Base-by-base conservation (phyloP, 345 rosid species). In the Brassica carinata region DNA sequence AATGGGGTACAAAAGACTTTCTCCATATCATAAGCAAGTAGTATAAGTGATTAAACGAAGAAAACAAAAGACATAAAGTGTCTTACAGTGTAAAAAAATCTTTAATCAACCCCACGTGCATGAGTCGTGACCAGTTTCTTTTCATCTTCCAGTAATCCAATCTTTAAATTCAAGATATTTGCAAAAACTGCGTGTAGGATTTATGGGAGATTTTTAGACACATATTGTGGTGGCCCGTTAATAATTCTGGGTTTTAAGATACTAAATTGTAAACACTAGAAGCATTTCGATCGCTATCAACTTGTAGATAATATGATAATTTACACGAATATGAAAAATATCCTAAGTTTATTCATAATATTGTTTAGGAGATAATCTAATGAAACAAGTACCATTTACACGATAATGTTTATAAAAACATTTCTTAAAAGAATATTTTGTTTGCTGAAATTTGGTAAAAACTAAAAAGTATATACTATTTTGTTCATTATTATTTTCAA, bases 51-150 rank as follows among this genome's bases (percentile, higher is more conserved):
- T n/a, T n/a, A n/a, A n/a, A n/a, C n/a, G n/a, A n/a, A n/a, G n/a
- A n/a, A n/a, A n/a, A n/a, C n/a, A n/a, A n/a, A n/a, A n/a, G n/a
- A n/a, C n/a, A n/a, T n/a, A n/a, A n/a, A n/a, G n/a, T n/a, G n/a
- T n/a, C n/a, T n/a, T n/a, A n/a, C n/a, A n/a, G n/a, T n/a, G n/a
- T n/a, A n/a, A n/a, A n/a, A n/a, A n/a, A n/a, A n/a, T n/a, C n/a
- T n/a, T 64, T 27, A 23, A 29, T 76, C 61, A 38, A 38, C 18
- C 43, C 30, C 68, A 76, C 74, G 74, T 76, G 73, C 74, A 29
- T 38, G n/a, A 26, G 19, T 15, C 31, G 3, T 38, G 57, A 14
- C 34, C 2, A 3, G 53, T 66, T n/a, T 65, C 78, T 31, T 64
- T 71, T 75, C 36, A 51, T 74, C 63, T 15, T 11, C 26, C 17